These are phyloP conservation scores for Pyrenophora teres DNA, from an alignment of 2,329 filamentous ascomycete species.

Conservation along the genomic window DNA sequence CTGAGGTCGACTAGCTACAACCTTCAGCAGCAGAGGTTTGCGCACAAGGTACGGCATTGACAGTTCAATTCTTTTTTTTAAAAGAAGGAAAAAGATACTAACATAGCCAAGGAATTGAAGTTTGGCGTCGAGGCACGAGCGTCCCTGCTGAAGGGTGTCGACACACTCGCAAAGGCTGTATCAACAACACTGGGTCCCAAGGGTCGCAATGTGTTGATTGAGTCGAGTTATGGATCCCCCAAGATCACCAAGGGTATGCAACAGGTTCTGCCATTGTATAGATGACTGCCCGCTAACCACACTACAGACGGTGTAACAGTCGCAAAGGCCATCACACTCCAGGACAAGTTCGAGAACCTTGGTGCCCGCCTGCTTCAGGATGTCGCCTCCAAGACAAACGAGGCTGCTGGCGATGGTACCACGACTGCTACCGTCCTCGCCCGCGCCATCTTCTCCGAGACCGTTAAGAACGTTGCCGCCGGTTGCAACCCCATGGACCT, in stretches of 20 bases:
- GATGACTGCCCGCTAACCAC: conserved; percentile 19
- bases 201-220: conserved; percentile 97
- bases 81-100: conserved; percentile 2
- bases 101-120: conserved; percentile 77
- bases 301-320: conserved; percentile 57
- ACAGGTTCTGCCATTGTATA: not conserved
- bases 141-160: conserved; percentile 87
- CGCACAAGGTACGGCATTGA: conserved; percentile 78
- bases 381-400: conserved; percentile 99
- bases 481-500: conserved; percentile 99
- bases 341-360: conserved; percentile 99
- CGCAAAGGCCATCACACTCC: conserved; percentile 79
- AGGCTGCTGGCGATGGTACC: conserved; percentile 97
- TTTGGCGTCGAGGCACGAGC: conserved; percentile 95
- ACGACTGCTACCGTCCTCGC: conserved; percentile 97
- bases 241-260: conserved; percentile 96
- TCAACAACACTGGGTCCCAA: conserved; percentile 96
- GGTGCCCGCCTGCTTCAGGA: conserved; percentile 96
- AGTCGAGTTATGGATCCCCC: conserved; percentile 96
- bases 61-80: no score
- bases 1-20: conserved; percentile 61
- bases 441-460: conserved; percentile 98
- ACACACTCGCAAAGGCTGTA: conserved; percentile 94
- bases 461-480: conserved; percentile 98
- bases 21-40: conserved; percentile 90